Conservation (phyloP, 2,329 filamentous ascomycete species). For the Colletotrichum falcatum region DNA sequence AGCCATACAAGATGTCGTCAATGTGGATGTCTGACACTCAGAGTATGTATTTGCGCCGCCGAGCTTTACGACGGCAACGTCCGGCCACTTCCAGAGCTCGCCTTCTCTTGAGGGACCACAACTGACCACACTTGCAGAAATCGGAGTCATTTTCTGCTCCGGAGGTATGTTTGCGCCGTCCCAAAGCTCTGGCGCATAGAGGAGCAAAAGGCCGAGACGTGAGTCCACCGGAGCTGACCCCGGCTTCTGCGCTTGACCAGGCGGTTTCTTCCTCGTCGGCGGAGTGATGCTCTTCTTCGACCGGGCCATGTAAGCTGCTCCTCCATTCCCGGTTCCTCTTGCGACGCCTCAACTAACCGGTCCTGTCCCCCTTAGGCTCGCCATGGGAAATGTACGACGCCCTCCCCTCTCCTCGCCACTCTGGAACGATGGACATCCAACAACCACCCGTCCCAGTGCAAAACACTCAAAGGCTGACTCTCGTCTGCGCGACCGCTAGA, state of each 20-base stretch:
- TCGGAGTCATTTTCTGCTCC: conserved; percentile 97
- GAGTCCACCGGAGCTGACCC: conserved; percentile 25
- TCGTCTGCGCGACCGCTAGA: conserved; percentile 63
- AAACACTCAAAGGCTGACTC: conserved; percentile 16
- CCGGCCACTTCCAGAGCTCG: not conserved
- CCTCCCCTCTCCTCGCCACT: conserved; percentile 30
- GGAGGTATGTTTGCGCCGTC: conserved; percentile 77
- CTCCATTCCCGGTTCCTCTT: not conserved
- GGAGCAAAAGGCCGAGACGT: conserved; percentile 1
- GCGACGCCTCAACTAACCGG: conserved; percentile 37
- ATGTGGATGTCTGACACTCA: conserved; percentile 98
- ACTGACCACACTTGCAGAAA: conserved; percentile 72
- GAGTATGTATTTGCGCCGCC: conserved; percentile 71
- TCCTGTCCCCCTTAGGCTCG: conserved; percentile 70
- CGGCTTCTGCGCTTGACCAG: conserved; percentile 58
- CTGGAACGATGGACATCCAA: conserved; percentile 18
- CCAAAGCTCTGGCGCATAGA: conserved; percentile 43
- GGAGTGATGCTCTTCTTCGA: conserved; percentile 98
- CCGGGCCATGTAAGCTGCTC: conserved; percentile 81
- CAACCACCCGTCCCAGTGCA: conserved; percentile 14
- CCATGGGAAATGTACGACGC: conserved; percentile 89
- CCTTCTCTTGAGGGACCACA: conserved; percentile 8
- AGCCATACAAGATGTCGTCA: conserved; percentile 74
- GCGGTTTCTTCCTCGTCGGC: conserved; percentile 93
- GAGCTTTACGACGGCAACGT: conserved; percentile 6